Conservation (phyloP, 2,329 filamentous ascomycete species). For the Monilinia fructigena region DNA sequence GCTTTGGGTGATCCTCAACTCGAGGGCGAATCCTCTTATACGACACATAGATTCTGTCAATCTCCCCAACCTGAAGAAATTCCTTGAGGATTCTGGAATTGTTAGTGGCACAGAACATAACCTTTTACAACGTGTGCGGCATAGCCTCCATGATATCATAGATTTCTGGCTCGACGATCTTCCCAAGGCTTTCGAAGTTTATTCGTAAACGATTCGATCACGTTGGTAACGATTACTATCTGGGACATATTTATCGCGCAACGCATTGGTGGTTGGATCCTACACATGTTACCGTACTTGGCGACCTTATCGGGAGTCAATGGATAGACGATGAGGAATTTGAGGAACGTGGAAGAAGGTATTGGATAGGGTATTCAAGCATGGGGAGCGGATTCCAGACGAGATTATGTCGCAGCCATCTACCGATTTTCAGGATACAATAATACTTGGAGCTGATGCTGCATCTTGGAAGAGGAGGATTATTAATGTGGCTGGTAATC, state of each 20-base stretch:
- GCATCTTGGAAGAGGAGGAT: conserved; percentile 69
- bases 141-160: conserved; percentile 56
- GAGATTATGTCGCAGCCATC: conserved; percentile 51
- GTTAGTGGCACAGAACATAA: conserved; percentile 46
- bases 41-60: conserved; percentile 55
- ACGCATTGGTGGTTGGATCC: conserved; percentile 81
- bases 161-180: conserved; percentile 68
- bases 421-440: conserved; percentile 41
- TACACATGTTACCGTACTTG: conserved; percentile 84
- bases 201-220: conserved; percentile 82
- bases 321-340: conserved; percentile 92
- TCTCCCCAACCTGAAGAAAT: conserved; percentile 53
- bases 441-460: conserved; percentile 44
- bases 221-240: conserved; percentile 90
- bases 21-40: conserved; percentile 85
- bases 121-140: conserved; percentile 52
- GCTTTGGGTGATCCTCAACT: conserved; percentile 90
- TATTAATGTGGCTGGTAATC: conserved; percentile 91
- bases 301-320: conserved; percentile 89
- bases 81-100: conserved; percentile 33
- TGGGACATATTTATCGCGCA: conserved; percentile 85
- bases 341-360: conserved; percentile 65
- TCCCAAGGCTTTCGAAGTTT: conserved; percentile 61
- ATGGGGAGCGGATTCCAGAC: conserved; percentile 62
- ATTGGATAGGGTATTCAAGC: conserved; percentile 79